Conservation (phyloP, 1,284 basidiomycete species). For the Ustilago loliicola region DNA sequence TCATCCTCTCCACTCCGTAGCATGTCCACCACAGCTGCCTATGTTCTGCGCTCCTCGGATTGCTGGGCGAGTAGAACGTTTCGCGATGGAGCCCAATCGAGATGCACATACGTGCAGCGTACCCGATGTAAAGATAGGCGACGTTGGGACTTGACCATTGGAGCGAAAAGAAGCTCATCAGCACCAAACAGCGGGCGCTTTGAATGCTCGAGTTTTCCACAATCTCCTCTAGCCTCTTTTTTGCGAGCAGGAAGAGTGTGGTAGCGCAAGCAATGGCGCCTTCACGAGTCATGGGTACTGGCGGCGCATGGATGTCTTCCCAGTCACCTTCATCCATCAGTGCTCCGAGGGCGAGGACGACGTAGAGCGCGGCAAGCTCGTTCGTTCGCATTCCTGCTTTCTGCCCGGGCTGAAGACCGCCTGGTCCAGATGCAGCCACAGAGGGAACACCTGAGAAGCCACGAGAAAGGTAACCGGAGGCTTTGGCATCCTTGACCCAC, state of each 20-base stretch:
- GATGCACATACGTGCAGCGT: slow-evolving; percentile 53
- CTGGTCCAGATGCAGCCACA: slow-evolving; percentile 33
- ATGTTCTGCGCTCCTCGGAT: slow-evolving; percentile 36
- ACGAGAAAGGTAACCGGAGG: slow-evolving; percentile 44
- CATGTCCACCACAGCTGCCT: slow-evolving; percentile 54
- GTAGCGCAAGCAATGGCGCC: slow-evolving; percentile 46
- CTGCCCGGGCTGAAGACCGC: slow-evolving; percentile 17
- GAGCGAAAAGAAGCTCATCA: slow-evolving; percentile 53
- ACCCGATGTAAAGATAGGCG: slow-evolving; percentile 54
- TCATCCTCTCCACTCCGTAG: slow-evolving; percentile 48
- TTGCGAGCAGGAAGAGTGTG: slow-evolving; percentile 47
- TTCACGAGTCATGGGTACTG: slow-evolving; percentile 44
- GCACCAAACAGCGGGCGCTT: slow-evolving; percentile 49
- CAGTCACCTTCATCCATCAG: slow-evolving; percentile 54
- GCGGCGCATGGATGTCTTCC: slow-evolving; percentile 43
- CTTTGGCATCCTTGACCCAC: slow-evolving; percentile 53
- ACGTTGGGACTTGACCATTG: slow-evolving; percentile 57
- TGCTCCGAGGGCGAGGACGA: slow-evolving; percentile 46
- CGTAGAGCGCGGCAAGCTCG: slow-evolving; percentile 49
- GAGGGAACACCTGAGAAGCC: slow-evolving; percentile 45
- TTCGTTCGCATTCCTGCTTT: slow-evolving; percentile 41
- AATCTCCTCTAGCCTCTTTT: slow-evolving; percentile 50
- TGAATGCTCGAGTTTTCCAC: slow-evolving; percentile 53
- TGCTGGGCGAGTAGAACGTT: slow-evolving; percentile 43
- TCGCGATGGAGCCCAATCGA: slow-evolving; percentile 55